phyloP scores from a whole-genome alignment of 1,284 basidiomycete genomes.

The Rhizoctonia solani region DNA sequence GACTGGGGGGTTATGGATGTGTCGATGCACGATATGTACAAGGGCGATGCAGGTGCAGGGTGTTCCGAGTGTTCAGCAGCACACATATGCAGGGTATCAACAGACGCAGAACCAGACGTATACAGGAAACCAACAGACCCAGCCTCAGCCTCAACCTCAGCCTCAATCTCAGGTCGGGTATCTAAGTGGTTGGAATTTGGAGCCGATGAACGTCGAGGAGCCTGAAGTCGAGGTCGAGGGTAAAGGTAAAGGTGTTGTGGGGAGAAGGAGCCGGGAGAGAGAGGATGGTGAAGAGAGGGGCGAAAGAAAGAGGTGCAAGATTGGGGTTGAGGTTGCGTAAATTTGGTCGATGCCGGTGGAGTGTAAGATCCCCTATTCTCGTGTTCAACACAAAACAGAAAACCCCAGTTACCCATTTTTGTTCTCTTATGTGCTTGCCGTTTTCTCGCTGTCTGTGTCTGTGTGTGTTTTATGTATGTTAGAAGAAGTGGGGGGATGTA shows the following conservation, averaged over 20 bases:
- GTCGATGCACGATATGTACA: constrained; percentile 2
- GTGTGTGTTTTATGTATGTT: constrained; percentile 18
- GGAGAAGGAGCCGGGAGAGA: constrained; percentile 16
- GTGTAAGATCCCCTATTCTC: too few relatives aligned
- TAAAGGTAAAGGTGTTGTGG: constrained; percentile 20
- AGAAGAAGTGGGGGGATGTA: constrained; percentile 5
- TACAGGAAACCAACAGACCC: neutral
- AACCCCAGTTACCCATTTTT: too few relatives aligned
- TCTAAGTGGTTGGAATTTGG: too few relatives aligned
- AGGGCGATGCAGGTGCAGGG: constrained; percentile 19
- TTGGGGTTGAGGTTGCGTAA: neutral
- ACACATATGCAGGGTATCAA: neutral
- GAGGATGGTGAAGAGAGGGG: constrained; percentile 3
- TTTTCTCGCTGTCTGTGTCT: neutral
- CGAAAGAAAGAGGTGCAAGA: constrained; percentile 16
- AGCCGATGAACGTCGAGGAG: constrained; percentile 11
- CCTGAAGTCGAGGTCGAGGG: constrained; percentile 14
- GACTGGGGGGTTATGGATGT: constrained; percentile 25
- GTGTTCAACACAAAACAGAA: too few relatives aligned
- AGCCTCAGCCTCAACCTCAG: neutral
- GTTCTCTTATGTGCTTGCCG: constrained; percentile 1
- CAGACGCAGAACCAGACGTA: neutral
- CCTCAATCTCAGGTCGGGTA: too few relatives aligned
- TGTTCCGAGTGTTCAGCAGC: constrained; percentile 7
- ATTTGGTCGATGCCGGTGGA: too few relatives aligned